Evolutionary conservation across 441 rosid genomes (phyloP).

Genomic region (Croton setiger): DNA sequence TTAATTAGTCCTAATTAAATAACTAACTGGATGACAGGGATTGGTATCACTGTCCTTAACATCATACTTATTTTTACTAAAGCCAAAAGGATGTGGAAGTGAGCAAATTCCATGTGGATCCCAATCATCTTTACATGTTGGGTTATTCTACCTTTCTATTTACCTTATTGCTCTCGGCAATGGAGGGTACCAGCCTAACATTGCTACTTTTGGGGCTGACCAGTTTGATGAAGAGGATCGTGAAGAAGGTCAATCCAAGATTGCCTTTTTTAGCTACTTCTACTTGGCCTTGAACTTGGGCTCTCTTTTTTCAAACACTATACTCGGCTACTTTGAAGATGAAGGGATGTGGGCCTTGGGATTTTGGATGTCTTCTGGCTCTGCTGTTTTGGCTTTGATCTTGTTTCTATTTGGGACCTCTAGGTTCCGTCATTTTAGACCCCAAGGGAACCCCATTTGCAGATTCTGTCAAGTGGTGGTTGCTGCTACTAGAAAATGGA

Average conservation of each 20-base stretch:
- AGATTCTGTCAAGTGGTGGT: slow-evolving; percentile 74
- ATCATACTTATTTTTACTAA: slow-evolving; percentile 60
- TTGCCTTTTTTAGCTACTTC: slow-evolving; percentile 90
- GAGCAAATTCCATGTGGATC: slow-evolving; percentile 52
- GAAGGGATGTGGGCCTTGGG: slow-evolving; percentile 86
- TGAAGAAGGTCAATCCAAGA: slow-evolving; percentile 65
- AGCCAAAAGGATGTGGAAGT: slow-evolving; percentile 75
- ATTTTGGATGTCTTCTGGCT: slow-evolving; percentile 75
- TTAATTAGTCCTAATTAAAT: no score
- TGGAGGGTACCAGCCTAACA: slow-evolving; percentile 91
- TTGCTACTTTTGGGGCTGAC: slow-evolving; percentile 94
- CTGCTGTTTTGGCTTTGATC: slow-evolving; percentile 60
- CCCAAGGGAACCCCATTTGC: slow-evolving; percentile 79
- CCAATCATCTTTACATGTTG: slow-evolving; percentile 47
- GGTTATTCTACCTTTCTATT: slow-evolving; percentile 70
- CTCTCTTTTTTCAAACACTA: slow-evolving; percentile 87
- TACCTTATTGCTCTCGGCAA: slow-evolving; percentile 88
- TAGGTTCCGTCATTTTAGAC: slow-evolving; percentile 65
- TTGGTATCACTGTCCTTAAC: slow-evolving; percentile 62
- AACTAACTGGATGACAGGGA: slow-evolving; percentile 45
- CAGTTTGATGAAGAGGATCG: slow-evolving; percentile 85
- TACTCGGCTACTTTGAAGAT: slow-evolving; percentile 79
- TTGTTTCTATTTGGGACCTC: slow-evolving; percentile 66
- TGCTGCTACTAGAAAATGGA: slow-evolving; percentile 69
- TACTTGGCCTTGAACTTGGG: slow-evolving; percentile 88